These are phyloP conservation scores for Fusarium equiseti DNA, from an alignment of 2,329 filamentous ascomycete species.

Conservation along the genomic window DNA sequence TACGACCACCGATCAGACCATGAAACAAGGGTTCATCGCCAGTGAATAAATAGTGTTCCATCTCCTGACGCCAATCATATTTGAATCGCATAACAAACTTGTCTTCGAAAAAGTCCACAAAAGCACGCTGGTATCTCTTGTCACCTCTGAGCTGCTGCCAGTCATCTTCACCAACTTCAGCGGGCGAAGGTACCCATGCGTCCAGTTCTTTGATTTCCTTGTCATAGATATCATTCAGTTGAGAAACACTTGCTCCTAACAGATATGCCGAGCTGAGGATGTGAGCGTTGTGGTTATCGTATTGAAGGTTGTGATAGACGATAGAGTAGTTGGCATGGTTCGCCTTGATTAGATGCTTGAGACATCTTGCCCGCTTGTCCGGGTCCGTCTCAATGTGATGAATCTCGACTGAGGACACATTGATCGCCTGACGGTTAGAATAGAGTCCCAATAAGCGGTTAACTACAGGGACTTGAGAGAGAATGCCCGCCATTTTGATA, in stretches of 20 bases:
- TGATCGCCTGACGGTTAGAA: constrained; percentile 55
- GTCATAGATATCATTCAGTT: constrained; percentile 86
- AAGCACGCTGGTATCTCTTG: constrained; percentile 86
- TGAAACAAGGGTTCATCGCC: constrained; percentile 84
- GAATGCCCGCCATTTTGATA: constrained; percentile 50
- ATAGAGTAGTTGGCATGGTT: constrained; percentile 94
- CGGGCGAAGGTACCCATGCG: constrained; percentile 84
- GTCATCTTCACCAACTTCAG: constrained; percentile 84
- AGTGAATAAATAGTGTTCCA: constrained; percentile 80
- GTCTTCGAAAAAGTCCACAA: constrained; percentile 96
- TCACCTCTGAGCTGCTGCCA: constrained; percentile 89
- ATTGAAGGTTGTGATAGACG: constrained; percentile 78
- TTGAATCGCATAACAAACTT: constrained; percentile 77
- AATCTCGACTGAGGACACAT: constrained; percentile 76
- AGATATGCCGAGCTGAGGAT: constrained; percentile 87
- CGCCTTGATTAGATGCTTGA: constrained; percentile 91
- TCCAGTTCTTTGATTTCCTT: constrained; percentile 77
- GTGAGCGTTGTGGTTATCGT: constrained; percentile 87
- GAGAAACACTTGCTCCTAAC: constrained; percentile 78
- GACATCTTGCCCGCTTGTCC: constrained; percentile 82
- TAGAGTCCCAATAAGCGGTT: constrained; percentile 46
- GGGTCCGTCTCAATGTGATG: constrained; percentile 83
- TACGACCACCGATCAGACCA: constrained; percentile 82
- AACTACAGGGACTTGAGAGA: constrained; percentile 51
- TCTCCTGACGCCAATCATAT: constrained; percentile 86